These are phyloP conservation scores for Scedosporium apiospermum DNA, from an alignment of 2,329 filamentous ascomycete genomes.

Conservation along the genomic window DNA sequence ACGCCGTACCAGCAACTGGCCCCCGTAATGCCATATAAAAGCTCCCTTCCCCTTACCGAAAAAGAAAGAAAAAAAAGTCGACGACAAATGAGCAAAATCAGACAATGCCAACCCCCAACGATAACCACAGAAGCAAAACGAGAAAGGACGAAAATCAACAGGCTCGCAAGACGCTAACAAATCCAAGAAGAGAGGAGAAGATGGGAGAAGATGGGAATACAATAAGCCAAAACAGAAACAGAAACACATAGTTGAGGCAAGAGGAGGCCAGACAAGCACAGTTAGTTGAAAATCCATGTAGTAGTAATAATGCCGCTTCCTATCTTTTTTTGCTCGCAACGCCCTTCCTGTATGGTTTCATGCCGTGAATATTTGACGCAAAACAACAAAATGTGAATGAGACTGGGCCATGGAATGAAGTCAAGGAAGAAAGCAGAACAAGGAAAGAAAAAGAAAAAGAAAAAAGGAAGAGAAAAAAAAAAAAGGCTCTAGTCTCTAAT, in stretches of 20 bases:
- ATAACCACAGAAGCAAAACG: no score
- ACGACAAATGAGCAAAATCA: not conserved
- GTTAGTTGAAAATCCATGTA: not conserved
- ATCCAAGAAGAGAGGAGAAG: not conserved
- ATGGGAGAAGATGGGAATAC: not conserved
- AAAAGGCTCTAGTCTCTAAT: not conserved
- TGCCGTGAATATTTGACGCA: not conserved
- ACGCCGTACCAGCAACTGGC: not conserved
- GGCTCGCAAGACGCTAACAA: no score
- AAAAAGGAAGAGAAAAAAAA: not conserved
- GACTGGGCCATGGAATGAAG: not conserved
- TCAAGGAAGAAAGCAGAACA: not conserved
- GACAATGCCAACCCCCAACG: not conserved
- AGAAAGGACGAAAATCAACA: no score
- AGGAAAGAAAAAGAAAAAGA: not conserved
- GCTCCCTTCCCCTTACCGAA: not conserved
- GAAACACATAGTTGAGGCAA: not conserved
- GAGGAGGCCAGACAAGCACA: not conserved
- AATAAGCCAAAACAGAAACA: not conserved
- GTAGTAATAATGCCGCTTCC: not conserved
- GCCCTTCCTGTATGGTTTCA: conserved; percentile 4
- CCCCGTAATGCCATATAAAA: not conserved
- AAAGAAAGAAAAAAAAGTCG: not conserved
- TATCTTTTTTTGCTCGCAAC: not conserved
- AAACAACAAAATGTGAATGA: not conserved